Evolutionary conservation across 2,329 filamentous ascomycete genomes (phyloP).

Genomic region (Ceratocystis colombiana): DNA sequence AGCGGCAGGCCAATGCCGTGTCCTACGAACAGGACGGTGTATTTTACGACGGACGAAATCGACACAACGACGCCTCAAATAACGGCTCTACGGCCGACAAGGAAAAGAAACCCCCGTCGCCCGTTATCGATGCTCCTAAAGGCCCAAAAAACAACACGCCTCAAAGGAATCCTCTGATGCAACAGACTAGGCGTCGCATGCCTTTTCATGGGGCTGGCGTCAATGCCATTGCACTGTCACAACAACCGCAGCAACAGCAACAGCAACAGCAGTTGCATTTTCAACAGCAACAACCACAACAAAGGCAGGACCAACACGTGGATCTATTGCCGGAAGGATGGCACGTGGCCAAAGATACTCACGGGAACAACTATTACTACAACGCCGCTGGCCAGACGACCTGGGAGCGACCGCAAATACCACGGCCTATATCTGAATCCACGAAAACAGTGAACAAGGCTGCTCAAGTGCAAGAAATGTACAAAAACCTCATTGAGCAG

Average conservation of each 20-base stretch:
- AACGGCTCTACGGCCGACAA: constrained; percentile 31
- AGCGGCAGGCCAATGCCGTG: constrained; percentile 53
- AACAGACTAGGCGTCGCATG: constrained; percentile 26
- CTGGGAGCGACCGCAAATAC: constrained; percentile 66
- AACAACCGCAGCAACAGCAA: background rate
- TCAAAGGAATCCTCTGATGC: constrained; percentile 37
- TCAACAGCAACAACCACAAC: constrained; percentile 2
- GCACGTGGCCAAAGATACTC: constrained; percentile 63
- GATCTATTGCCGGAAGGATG: constrained; percentile 68
- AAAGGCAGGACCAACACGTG: constrained; percentile 10
- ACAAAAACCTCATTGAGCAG: constrained; percentile 77
- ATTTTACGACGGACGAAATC: constrained; percentile 16
- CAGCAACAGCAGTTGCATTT: background rate
- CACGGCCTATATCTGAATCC: constrained; percentile 45
- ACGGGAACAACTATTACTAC: constrained; percentile 77
- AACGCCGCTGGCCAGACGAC: constrained; percentile 65
- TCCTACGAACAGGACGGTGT: constrained; percentile 20
- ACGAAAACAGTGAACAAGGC: constrained; percentile 51
- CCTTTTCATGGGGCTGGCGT: constrained; percentile 41
- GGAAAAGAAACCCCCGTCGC: constrained; percentile 49
- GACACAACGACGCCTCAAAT: constrained; percentile 19
- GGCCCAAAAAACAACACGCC: constrained; percentile 51
- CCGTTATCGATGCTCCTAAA: constrained; percentile 45
- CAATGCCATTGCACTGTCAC: constrained; percentile 31
- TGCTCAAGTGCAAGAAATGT: constrained; percentile 54